These are phyloP conservation scores for Linnemannia hyalina DNA, from an alignment of 192 early-diverging fungal species.

Conservation along the genomic window DNA sequence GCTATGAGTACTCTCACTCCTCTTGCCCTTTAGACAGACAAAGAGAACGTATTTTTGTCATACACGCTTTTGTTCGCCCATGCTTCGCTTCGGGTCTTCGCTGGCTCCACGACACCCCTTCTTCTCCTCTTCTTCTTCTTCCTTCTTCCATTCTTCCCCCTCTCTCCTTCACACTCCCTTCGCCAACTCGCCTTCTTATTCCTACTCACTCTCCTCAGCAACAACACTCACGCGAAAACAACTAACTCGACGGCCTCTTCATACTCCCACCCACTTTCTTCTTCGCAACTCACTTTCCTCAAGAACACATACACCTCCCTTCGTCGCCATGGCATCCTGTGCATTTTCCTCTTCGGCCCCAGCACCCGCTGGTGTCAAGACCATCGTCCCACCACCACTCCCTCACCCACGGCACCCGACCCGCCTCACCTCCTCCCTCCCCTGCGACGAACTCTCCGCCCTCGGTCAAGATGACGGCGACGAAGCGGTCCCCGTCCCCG, in stretches of 20 bases:
- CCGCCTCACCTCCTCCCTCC: constrained; percentile 52
- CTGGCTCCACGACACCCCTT: neutral
- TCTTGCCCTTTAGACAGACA: neutral
- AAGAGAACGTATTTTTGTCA: neutral
- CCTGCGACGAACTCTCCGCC: constrained; percentile 47
- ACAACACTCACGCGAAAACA: neutral
- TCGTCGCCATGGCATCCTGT: constrained; percentile 11
- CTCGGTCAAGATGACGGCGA: constrained; percentile 33
- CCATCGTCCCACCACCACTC: constrained; percentile 29
- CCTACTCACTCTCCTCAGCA: neutral
- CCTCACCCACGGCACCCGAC: constrained; percentile 35
- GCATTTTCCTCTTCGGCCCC: constrained; percentile 8
- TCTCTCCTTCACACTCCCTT: neutral
- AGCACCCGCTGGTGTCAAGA: neutral
- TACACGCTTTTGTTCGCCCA: neutral
- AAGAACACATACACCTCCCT: neutral
- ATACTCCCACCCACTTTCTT: neutral
- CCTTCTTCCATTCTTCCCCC: constrained; percentile 8
- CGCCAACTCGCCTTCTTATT: neutral
- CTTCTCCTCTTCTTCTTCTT: neutral
- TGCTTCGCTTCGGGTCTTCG: neutral
- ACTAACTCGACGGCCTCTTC: neutral
- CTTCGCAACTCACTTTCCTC: neutral
- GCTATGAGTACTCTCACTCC: neutral
- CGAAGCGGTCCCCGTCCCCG: constrained; percentile 22